Evolutionary conservation across 2,329 filamentous ascomycete genomes (phyloP).

Genomic region (Myrmaecium sp.): DNA sequence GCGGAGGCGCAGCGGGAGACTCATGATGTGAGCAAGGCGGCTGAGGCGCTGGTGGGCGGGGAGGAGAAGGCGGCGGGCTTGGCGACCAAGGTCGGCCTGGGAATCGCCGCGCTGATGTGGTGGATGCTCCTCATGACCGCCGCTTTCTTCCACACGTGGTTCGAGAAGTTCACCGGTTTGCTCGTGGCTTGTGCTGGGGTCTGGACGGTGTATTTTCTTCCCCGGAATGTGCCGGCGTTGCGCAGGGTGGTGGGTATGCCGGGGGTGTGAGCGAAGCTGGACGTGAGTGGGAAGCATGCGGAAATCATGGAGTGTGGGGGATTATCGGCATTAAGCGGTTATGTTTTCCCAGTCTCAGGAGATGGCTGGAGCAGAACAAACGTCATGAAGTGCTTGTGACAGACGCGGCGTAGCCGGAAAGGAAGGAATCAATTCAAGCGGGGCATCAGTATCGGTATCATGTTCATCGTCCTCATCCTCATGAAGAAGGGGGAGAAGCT

Average conservation of each 20-base stretch:
- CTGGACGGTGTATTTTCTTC: conserved; percentile 31
- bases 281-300: no score
- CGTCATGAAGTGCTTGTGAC: no score
- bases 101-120: conserved; percentile 53
- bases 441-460: no score
- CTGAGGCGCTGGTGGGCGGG: conserved; percentile 5
- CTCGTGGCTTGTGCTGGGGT: conserved; percentile 29
- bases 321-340: no score
- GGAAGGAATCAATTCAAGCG: no score
- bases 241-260: conserved; percentile 30
- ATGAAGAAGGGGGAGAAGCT: no score
- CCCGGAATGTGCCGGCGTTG: conserved; percentile 24
- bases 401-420: no score
- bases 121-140: conserved; percentile 99
- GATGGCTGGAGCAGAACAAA: no score
- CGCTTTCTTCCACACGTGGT: conserved; percentile 97
- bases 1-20: conserved; percentile 20
- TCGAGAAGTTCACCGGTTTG: conserved; percentile 58
- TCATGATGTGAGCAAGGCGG: conserved; percentile 8
- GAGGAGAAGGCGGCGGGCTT: conserved; percentile 23
- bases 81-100: conserved; percentile 36
- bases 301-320: no score
- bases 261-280: no score
- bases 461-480: no score
- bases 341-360: no score